These are phyloP conservation scores for Kluyveromyces starmeri DNA, from an alignment of 805 yeast species.

Conservation along the genomic window DNA sequence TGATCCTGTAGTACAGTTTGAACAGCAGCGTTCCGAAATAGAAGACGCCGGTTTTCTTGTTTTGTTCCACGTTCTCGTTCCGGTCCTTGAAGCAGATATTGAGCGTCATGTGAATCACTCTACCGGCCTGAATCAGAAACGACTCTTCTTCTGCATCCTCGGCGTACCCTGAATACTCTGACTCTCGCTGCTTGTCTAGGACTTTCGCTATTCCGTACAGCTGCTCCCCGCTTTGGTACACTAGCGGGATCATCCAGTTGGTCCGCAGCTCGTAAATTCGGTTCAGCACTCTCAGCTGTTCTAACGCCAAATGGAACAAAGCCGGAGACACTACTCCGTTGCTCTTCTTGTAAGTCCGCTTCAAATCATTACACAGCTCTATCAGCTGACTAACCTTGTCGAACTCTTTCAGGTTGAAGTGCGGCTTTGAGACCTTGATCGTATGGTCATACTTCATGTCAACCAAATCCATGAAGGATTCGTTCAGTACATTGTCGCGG, in stretches of 20 bases:
- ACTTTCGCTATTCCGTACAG: conserved; percentile 8
- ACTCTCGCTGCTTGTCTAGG: conserved; percentile 5
- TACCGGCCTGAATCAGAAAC: conserved; percentile 46
- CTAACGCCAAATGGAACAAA: conserved; percentile 26
- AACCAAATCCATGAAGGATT: conserved; percentile 2
- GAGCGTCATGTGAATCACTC: conserved; percentile 63
- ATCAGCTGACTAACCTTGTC: conserved; percentile 3
- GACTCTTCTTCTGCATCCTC: conserved; percentile 17
- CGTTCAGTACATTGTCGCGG: conserved; percentile 3
- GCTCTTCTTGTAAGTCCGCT: background rate
- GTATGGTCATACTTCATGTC: conserved; percentile 4
- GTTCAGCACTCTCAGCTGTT: conserved; percentile 38
- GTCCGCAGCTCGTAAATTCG: conserved; percentile 45
- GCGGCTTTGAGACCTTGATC: conserved; percentile 4
- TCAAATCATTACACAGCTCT: background rate
- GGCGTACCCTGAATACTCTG: conserved; percentile 13
- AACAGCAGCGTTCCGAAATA: conserved; percentile 63
- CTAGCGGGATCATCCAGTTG: conserved; percentile 36
- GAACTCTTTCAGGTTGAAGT: conserved; percentile 2
- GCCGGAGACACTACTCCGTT: conserved; percentile 1
- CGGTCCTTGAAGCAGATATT: conserved; percentile 74
- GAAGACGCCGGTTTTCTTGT: conserved; percentile 59
- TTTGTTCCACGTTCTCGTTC: conserved; percentile 37
- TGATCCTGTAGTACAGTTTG: conserved; percentile 56
- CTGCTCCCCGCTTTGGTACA: conserved; percentile 17